Evolutionary conservation across 148 eudicot species (phyloP).

Genomic region (Amaranthus cruentus): DNA sequence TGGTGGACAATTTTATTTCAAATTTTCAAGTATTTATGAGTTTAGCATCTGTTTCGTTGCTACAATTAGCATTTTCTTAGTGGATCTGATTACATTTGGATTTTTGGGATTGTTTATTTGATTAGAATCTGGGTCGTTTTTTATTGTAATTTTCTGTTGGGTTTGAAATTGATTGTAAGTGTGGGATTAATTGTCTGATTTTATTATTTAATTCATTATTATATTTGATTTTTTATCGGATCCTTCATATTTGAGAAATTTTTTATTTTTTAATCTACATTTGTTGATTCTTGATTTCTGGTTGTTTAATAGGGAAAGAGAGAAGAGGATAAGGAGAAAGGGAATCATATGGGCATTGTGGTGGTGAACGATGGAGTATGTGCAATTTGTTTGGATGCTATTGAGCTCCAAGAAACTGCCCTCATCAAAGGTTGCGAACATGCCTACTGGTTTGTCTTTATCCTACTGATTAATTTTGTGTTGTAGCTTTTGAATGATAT

Average conservation of each 20-base stretch:
- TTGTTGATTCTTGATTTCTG: neutral
- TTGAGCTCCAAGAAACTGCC: conserved; percentile 77
- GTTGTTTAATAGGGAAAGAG: conserved; percentile 22
- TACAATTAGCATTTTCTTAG: no score
- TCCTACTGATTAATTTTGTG: neutral
- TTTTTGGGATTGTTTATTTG: no score
- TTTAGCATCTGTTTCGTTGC: no score
- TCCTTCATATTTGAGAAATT: neutral
- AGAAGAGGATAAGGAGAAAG: conserved; percentile 24
- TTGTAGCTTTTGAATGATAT: neutral
- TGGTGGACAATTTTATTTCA: no score
- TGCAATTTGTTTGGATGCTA: conserved; percentile 82
- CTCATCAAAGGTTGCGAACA: conserved; percentile 99
- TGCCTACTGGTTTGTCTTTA: conserved; percentile 90
- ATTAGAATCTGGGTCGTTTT: neutral
- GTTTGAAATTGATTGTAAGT: neutral
- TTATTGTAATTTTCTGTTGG: neutral
- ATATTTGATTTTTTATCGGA: neutral
- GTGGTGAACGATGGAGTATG: conserved; percentile 60
- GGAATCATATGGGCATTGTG: conserved; percentile 4
- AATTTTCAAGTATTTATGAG: no score
- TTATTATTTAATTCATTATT: neutral
- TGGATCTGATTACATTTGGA: no score
- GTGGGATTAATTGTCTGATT: neutral
- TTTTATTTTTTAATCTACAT: neutral